A percentile compares a stretch with the other conserved stretches of the same genome.
phyloP scores from a whole-genome alignment of 2,329 filamentous ascomycete genomes.

The Pyrenophora seminiperda region DNA sequence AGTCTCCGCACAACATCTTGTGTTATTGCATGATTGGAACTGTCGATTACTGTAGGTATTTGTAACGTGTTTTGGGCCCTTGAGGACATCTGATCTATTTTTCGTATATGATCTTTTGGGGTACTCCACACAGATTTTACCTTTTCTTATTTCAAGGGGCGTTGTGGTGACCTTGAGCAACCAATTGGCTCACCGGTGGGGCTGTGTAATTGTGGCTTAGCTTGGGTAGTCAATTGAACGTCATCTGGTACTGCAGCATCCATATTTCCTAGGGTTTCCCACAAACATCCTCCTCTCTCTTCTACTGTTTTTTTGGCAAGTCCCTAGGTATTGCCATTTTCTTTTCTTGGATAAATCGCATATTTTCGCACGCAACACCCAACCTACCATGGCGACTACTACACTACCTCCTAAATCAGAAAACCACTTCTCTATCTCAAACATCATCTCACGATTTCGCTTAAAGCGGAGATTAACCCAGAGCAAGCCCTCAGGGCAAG shows the following conservation, averaged over 20 bases:
- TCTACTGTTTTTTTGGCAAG: background rate
- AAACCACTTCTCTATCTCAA: slow-evolving; percentile 35
- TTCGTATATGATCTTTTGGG: too few relatives aligned
- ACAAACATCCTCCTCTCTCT: background rate
- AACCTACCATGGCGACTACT: slow-evolving; percentile 30
- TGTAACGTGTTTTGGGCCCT: too few relatives aligned
- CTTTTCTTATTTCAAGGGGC: too few relatives aligned
- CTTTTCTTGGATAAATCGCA: background rate
- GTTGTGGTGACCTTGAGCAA: slow-evolving; percentile 1
- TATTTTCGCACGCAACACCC: too few relatives aligned
- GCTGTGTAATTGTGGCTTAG: slow-evolving; percentile 34
- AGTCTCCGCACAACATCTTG: background rate
- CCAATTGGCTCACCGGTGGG: slow-evolving; percentile 15
- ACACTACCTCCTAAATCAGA: slow-evolving; percentile 19
- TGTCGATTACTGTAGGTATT: too few relatives aligned
- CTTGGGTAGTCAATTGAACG: slow-evolving; percentile 1
- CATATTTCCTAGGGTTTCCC: background rate
- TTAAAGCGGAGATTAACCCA: slow-evolving; percentile 17
- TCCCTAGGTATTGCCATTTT: background rate
- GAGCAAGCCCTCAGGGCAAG: background rate
- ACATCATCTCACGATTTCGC: slow-evolving; percentile 36
- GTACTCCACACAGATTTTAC: too few relatives aligned
- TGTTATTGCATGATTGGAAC: too few relatives aligned
- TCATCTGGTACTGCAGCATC: background rate
- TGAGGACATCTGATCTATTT: too few relatives aligned